A percentile compares a stretch with the other conserved stretches of the same genome.
Conservation (phyloP, 1,284 basidiomycete species). For the Apiotrichum sp. region DNA sequence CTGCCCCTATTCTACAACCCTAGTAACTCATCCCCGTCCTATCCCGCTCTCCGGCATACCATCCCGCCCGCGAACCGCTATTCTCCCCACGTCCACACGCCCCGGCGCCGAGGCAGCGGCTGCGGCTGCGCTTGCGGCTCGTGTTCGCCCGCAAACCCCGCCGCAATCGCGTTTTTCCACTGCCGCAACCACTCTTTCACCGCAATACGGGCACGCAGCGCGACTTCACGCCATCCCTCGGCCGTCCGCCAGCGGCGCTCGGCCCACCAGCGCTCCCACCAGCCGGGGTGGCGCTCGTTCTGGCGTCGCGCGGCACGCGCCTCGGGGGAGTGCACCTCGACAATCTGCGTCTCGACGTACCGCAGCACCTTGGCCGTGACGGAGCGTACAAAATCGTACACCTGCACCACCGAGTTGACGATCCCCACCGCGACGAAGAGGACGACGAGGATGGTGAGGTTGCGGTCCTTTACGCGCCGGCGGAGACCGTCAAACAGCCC, state of each 20-base stretch:
- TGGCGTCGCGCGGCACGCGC: neutral
- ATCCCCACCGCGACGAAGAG: constrained; percentile 33
- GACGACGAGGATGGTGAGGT: constrained; percentile 22
- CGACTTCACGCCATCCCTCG: constrained; percentile 15
- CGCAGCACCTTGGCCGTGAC: constrained; percentile 24
- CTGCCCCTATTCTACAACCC: too few species aligned
- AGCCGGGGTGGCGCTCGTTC: neutral
- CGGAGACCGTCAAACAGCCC: constrained; percentile 20
- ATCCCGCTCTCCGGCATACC: too few species aligned
- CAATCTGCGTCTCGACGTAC: constrained; percentile 40
- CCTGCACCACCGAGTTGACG: constrained; percentile 30
- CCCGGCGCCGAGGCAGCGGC: too few species aligned
- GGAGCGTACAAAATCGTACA: constrained; percentile 24
- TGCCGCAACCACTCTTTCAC: neutral
- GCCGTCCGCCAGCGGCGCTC: constrained; percentile 12
- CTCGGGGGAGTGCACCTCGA: constrained; percentile 37
- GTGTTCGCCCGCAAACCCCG: too few species aligned
- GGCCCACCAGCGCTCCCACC: constrained; percentile 11
- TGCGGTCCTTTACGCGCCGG: constrained; percentile 1
- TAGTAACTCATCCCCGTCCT: too few species aligned
- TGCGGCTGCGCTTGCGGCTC: too few species aligned
- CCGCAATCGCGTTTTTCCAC: neutral
- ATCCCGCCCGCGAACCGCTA: too few species aligned
- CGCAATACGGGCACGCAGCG: neutral
- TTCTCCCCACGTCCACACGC: too few species aligned